Base-by-base conservation (phyloP, 148 eudicot species). In the Spergularia marina region DNA sequence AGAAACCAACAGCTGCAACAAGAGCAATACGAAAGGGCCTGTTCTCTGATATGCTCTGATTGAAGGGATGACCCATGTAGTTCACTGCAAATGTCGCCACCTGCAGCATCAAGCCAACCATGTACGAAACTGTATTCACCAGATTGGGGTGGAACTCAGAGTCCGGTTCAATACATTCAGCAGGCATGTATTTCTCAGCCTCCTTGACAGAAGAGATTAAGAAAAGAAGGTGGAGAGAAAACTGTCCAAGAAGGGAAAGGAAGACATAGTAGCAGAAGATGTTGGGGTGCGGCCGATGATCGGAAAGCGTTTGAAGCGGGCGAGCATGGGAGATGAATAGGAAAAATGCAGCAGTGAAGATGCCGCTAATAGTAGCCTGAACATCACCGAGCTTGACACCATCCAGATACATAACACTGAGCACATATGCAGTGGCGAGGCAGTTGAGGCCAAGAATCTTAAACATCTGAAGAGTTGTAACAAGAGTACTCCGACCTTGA, bases 1-100 rank as follows among this genome's bases (percentile, higher is more conserved):
- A 94, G 79, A 94, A 94, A 4, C 83, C 92, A 52, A 89, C 90
- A 7, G 98, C 89, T 4, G 81, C 91, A 59, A 89, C 68, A 68
- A 94, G 89, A 16, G 97, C 97, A 52, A 79, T 86, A 17, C 70
- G 60, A 76, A 94, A 94, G 2, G 98, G 97, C 53, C 74, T 84
- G 86, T 94, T 94, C 73, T 94, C 96, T 2, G 90, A 73, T 13
- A 94, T 87, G 79, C 97, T 94, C 85, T 92, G 96, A 79, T 94
- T 94, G 70, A 91, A 92, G 54, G 97, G 98, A 79, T 94, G 98
- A 3, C 98, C 98, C 89, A 90, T 94, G 84, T 94, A 94, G 74
- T 94, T 94, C 58, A 94, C 98, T 17, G 98, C 98, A 86, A 94
- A 94, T 25, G 97, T 94, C 39, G 98, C 97, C 70, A 94, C 98